Percentiles rank a stretch among this genome's conserved stretches.
These are phyloP conservation scores for Suhomyces sp. DNA, from an alignment of 805 yeast species.

Conservation along the genomic window DNA sequence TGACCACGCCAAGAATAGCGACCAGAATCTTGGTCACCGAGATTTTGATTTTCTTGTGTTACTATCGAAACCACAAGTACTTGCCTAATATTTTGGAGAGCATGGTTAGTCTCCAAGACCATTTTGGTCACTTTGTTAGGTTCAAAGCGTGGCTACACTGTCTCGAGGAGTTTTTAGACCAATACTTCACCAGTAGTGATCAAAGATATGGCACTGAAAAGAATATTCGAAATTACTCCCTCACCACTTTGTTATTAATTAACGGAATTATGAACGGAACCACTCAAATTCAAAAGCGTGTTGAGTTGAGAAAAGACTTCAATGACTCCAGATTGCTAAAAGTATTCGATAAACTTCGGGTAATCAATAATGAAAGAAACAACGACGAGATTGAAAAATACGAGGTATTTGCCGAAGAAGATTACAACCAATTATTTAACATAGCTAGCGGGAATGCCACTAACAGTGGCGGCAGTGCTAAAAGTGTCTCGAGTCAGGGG, in stretches of 20 bases:
- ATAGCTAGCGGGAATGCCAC: constrained; percentile 5
- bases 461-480: constrained; percentile 3
- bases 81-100: constrained; percentile 28
- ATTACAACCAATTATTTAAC: constrained; percentile 24
- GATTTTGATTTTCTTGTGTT: constrained; percentile 35
- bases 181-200: constrained; percentile 18
- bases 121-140: constrained; percentile 30
- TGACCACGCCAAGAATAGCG: constrained; percentile 38
- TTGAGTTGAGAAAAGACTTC: constrained; percentile 33
- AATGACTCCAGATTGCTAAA: constrained; percentile 33
- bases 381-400: constrained; percentile 37
- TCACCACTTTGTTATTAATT: constrained; percentile 35
- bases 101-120: constrained; percentile 32
- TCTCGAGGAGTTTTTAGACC: constrained; percentile 34
- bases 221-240: constrained; percentile 30
- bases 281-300: constrained; percentile 23
- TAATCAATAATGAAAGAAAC: constrained; percentile 27
- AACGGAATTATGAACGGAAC: constrained; percentile 33
- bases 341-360: constrained; percentile 34
- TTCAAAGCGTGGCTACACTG: constrained; percentile 43
- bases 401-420: constrained; percentile 39
- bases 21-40: constrained; percentile 42
- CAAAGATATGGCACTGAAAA: constrained; percentile 13
- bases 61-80: constrained; percentile 23
- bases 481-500: constrained; percentile 7